Base-by-base conservation (phyloP, 2,329 filamentous ascomycete species). In the Beauveria rudraprayagi region DNA sequence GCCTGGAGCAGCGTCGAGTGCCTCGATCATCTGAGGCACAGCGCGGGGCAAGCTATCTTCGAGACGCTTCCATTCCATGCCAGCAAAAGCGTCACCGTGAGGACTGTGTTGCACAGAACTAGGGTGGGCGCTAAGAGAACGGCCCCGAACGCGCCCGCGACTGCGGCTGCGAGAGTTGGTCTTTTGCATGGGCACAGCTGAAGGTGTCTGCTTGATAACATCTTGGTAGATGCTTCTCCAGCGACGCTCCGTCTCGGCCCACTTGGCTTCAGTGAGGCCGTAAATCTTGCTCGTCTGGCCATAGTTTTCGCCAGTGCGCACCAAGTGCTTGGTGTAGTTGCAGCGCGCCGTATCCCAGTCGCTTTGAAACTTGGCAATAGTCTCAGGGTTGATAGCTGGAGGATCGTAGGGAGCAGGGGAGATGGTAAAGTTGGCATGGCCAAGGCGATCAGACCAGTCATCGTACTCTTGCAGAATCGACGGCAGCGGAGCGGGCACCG, bases 351-450 rank as follows among this genome's bases (percentile, higher is more conserved):
- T 76, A 67, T 93, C 88, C 92, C 92, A 96, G 69, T 95, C 89
- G 7, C 83, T 80, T 56, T 89, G 85, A 56, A 96, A 80, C 69
- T 85, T 82, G 40, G 82, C 82, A 28, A 84, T 73, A 1, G 78
- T 71, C 5, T 83, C 79, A 10, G 86, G 70, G 65, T 88, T 85
- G 64, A 84, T 83, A 3, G 70, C 70, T 17, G 85, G 81, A 0
- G 91, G 88, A 9, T 83, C 74, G 69, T 96, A 96, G 0, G 92
- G 93, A 70, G 87, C 84, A 0, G 92, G 92, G 24, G 84, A 77
- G 67, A 97, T 95, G 67, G 84, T 92, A 72, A 95, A 97, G 76
- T 97, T 96, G 65, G 92, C 92, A 71, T 97, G 92, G 30, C 93
- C 93, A 16, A 97, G 83, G 61, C 85, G 86, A 69, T 88, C 84